phyloP scores from a whole-genome alignment of 1,284 basidiomycete species.

The Moniliophthora roreri region DNA sequence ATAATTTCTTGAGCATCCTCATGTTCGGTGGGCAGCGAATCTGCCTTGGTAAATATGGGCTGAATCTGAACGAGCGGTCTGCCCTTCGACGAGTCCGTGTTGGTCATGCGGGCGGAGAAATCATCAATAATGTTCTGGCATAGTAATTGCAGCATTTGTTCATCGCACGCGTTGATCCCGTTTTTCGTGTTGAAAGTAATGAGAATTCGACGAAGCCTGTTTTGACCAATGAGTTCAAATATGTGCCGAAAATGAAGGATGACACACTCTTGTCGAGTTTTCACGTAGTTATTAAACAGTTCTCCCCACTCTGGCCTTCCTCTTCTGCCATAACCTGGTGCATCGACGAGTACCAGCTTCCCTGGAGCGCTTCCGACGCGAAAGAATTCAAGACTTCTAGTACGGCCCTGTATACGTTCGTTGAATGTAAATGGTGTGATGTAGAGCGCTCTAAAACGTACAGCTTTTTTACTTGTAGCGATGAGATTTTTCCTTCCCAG shows the following conservation, averaged over 20 bases:
- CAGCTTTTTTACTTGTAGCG: slow-evolving; percentile 66
- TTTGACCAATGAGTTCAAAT: neutral
- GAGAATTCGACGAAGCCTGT: slow-evolving; percentile 66
- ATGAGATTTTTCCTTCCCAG: slow-evolving; percentile 56
- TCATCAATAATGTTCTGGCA: slow-evolving; percentile 25
- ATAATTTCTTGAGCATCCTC: slow-evolving; percentile 20
- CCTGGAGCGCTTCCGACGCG: slow-evolving; percentile 53
- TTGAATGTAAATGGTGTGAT: neutral
- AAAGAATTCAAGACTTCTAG: slow-evolving; percentile 70
- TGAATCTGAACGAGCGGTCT: slow-evolving; percentile 38
- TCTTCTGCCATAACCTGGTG: slow-evolving; percentile 75
- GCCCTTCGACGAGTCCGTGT: slow-evolving; percentile 19
- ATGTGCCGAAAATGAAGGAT: neutral
- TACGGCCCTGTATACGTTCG: slow-evolving; percentile 55
- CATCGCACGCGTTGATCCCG: slow-evolving; percentile 54
- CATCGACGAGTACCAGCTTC: slow-evolving; percentile 67
- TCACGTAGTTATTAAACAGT: slow-evolving; percentile 63
- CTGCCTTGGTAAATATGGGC: slow-evolving; percentile 70
- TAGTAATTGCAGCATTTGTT: slow-evolving; percentile 57
- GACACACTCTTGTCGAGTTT: slow-evolving; percentile 58
- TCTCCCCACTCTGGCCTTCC: slow-evolving; percentile 73
- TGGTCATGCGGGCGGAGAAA: slow-evolving; percentile 1
- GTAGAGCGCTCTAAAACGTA: slow-evolving; percentile 31
- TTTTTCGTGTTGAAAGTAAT: slow-evolving; percentile 70
- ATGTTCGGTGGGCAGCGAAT: slow-evolving; percentile 38